These are phyloP conservation scores for Fusarium chlamydosporum DNA, from an alignment of 2,329 filamentous ascomycete species.

Conservation along the genomic window DNA sequence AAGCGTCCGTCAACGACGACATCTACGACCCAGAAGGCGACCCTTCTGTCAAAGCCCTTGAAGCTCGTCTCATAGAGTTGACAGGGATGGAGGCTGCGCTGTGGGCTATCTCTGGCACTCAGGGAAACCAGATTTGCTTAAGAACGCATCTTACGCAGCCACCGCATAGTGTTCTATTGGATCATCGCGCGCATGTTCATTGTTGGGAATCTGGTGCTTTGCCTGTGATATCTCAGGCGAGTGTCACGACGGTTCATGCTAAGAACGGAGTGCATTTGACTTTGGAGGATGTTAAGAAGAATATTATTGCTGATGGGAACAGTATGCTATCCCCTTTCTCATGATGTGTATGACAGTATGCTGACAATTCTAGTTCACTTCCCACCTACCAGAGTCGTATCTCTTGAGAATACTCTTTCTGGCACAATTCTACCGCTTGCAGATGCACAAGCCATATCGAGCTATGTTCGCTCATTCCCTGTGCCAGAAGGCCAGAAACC, in stretches of 20 bases:
- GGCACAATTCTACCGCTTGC: constrained; percentile 81
- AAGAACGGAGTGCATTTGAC: constrained; percentile 79
- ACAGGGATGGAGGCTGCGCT: constrained; percentile 51
- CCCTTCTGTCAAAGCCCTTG: constrained; percentile 47
- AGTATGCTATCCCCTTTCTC: constrained; percentile 31
- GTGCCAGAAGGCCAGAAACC: constrained; percentile 57
- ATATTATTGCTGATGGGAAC: constrained; percentile 49
- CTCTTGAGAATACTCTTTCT: constrained; percentile 83
- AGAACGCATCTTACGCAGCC: constrained; percentile 50
- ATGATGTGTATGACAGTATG: background rate
- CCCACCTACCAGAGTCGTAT: constrained; percentile 82
- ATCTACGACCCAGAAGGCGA: constrained; percentile 50
- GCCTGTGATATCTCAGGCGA: constrained; percentile 76
- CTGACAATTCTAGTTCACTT: constrained; percentile 75
- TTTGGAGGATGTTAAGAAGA: constrained; percentile 75
- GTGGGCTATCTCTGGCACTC: constrained; percentile 49
- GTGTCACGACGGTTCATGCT: constrained; percentile 74
- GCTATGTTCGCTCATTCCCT: constrained; percentile 69
- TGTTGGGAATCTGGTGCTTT: constrained; percentile 74
- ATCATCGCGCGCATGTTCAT: constrained; percentile 81
- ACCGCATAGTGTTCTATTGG: constrained; percentile 56
- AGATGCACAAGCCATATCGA: constrained; percentile 75
- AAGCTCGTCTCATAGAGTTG: constrained; percentile 43
- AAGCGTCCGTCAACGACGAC: constrained; percentile 50
- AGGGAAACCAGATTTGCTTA: constrained; percentile 51